These are phyloP conservation scores for Suillus americanus DNA, from an alignment of 768 basidiomycete species.

Conservation along the genomic window DNA sequence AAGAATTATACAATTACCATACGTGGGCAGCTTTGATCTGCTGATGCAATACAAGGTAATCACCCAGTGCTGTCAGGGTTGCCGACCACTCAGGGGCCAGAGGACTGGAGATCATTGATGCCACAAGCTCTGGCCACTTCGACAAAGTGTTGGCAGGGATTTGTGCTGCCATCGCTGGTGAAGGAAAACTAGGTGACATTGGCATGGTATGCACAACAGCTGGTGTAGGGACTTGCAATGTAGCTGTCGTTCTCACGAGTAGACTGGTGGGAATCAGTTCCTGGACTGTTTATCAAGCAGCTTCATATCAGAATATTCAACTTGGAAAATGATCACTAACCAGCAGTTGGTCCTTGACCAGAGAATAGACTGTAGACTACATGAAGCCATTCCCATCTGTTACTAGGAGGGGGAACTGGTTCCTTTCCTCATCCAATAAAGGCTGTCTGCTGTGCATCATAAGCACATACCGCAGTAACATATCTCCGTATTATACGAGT, in stretches of 20 bases:
- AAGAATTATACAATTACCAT: slow-evolving; percentile 60
- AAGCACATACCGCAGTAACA: too few relatives aligned
- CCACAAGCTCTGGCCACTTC: slow-evolving; percentile 84
- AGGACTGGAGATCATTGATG: slow-evolving; percentile 80
- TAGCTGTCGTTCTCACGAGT: slow-evolving; percentile 39
- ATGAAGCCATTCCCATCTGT: slow-evolving; percentile 71
- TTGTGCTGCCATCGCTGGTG: slow-evolving; percentile 39
- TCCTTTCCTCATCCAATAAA: slow-evolving; percentile 21
- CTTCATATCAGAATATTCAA: slow-evolving; percentile 6
- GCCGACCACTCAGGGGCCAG: slow-evolving; percentile 65
- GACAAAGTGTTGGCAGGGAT: slow-evolving; percentile 64
- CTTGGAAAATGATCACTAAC: slow-evolving; percentile 41
- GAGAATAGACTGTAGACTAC: slow-evolving; percentile 83
- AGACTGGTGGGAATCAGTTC: slow-evolving; percentile 65
- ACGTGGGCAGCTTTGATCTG: slow-evolving; percentile 86
- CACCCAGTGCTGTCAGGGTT: slow-evolving; percentile 81
- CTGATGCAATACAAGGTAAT: slow-evolving; percentile 69
- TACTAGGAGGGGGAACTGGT: slow-evolving; percentile 27
- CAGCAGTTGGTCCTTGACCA: slow-evolving; percentile 75
- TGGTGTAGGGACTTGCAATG: slow-evolving; percentile 39
- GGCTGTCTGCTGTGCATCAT: slow-evolving; percentile 24
- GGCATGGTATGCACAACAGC: slow-evolving; percentile 47
- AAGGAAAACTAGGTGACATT: slow-evolving; percentile 60
- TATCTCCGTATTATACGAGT: too few relatives aligned
- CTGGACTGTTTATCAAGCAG: slow-evolving; percentile 51